Conservation (phyloP, 1,284 basidiomycete species). For the Rhodofomes roseus region DNA sequence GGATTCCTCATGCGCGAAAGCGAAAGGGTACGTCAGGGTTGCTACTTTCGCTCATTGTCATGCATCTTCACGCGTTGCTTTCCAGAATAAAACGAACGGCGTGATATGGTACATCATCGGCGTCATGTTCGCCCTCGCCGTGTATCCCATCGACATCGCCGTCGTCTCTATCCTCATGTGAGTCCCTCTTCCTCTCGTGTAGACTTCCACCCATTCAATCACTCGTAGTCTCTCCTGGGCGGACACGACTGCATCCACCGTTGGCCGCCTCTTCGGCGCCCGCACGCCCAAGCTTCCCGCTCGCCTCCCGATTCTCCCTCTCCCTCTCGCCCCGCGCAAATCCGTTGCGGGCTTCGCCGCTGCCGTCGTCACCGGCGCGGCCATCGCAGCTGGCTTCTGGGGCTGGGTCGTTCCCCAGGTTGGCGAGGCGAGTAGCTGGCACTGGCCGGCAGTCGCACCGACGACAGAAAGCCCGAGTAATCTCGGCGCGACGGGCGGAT, state of each 20-base stretch:
- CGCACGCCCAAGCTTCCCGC: slow-evolving; percentile 74
- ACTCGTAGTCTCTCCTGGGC: slow-evolving; percentile 88
- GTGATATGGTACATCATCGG: slow-evolving; percentile 97
- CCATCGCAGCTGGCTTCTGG: slow-evolving; percentile 82
- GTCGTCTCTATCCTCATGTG: slow-evolving; percentile 87
- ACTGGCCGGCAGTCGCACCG: slow-evolving; percentile 41
- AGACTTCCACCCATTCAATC: not conserved
- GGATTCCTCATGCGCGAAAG: slow-evolving; percentile 94
- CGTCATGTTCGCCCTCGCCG: slow-evolving; percentile 76
- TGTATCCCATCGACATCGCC: slow-evolving; percentile 86
- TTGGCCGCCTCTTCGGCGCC: slow-evolving; percentile 83
- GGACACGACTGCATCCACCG: slow-evolving; percentile 91
- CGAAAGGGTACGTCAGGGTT: slow-evolving; percentile 61
- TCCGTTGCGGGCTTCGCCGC: slow-evolving; percentile 89
- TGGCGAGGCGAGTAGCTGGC: slow-evolving; percentile 47
- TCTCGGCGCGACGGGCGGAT: slow-evolving; percentile 32
- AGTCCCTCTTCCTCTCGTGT: slow-evolving; percentile 30
- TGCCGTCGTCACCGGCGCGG: slow-evolving; percentile 73
- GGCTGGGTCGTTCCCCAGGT: slow-evolving; percentile 47
- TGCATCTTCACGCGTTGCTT: not conserved
- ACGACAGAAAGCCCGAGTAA: not conserved
- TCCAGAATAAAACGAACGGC: slow-evolving; percentile 72
- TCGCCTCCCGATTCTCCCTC: slow-evolving; percentile 49
- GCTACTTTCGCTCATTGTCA: not conserved
- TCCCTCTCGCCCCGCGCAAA: slow-evolving; percentile 83